Percentiles rank a stretch among this genome's conserved stretches.
Evolutionary conservation across 164 flowering plant species (phyloP).

Genomic region (Chloranthus sessilifolius): DNA sequence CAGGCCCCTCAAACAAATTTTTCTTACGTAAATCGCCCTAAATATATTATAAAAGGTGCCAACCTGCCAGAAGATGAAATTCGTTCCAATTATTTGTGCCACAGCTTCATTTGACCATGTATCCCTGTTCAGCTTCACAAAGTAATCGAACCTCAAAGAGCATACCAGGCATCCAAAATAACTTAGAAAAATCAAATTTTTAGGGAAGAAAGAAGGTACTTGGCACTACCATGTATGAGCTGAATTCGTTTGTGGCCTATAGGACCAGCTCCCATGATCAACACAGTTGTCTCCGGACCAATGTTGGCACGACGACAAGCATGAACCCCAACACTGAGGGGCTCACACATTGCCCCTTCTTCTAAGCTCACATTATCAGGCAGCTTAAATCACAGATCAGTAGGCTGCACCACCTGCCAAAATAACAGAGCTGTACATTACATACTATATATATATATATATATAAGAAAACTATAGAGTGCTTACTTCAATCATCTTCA

Average conservation of each 20-base stretch:
- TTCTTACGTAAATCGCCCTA: background rate
- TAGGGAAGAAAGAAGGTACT: too few relatives aligned
- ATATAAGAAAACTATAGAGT: too few relatives aligned
- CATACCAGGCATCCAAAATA: too few relatives aligned
- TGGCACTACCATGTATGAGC: too few relatives aligned
- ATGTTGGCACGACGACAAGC: conserved; percentile 82
- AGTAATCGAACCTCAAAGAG: conserved; percentile 10
- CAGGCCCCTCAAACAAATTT: too few relatives aligned
- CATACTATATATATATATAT: too few relatives aligned
- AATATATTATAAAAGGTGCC: conserved; percentile 1
- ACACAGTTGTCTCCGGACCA: conserved; percentile 75
- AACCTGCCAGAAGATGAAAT: conserved; percentile 99
- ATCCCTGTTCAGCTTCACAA: conserved; percentile 81
- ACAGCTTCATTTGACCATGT: conserved; percentile 99
- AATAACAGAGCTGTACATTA: too few relatives aligned
- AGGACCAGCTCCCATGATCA: conserved; percentile 94
- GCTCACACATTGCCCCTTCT: conserved; percentile 99
- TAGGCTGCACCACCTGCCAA: conserved; percentile 82
- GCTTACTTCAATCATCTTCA: too few relatives aligned
- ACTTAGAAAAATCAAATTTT: too few relatives aligned
- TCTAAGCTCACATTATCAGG: conserved; percentile 94
- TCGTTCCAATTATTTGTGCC: conserved; percentile 73
- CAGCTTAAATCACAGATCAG: conserved; percentile 80
- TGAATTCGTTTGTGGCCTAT: too few relatives aligned
- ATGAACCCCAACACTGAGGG: conserved; percentile 92